These are phyloP conservation scores for Prunus mongolica DNA, from an alignment of 306 rosid species.

Conservation along the genomic window DNA sequence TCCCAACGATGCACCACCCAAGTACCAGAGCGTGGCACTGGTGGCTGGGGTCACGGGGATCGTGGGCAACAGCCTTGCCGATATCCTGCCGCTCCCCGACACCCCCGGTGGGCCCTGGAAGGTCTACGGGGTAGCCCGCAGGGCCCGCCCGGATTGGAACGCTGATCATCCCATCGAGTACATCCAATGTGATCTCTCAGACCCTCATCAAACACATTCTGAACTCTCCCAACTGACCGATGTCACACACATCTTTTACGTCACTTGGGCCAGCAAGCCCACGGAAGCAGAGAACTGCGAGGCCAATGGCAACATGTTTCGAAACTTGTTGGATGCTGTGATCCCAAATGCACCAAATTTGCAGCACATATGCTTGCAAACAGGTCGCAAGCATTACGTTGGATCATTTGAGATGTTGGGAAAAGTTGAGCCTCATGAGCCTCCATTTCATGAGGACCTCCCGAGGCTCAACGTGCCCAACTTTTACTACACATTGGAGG, in stretches of 20 bases:
- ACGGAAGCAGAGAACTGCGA: slow-evolving; percentile 46
- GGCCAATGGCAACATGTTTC: slow-evolving; percentile 46
- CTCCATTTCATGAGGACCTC: slow-evolving; percentile 41
- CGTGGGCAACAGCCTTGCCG: slow-evolving; percentile 56
- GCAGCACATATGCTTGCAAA: slow-evolving; percentile 57
- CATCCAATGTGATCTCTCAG: slow-evolving; percentile 60
- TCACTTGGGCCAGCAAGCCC: slow-evolving; percentile 37
- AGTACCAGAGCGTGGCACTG: slow-evolving; percentile 31
- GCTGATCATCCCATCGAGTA: slow-evolving; percentile 43
- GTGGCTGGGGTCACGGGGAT: slow-evolving; percentile 48
- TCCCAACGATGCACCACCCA: slow-evolving; percentile 5
- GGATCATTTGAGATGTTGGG: slow-evolving; percentile 44
- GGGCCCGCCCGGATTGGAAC: slow-evolving; percentile 52
- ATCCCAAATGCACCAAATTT: slow-evolving; percentile 55
- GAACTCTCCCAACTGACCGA: slow-evolving; percentile 51
- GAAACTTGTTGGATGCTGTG: slow-evolving; percentile 47
- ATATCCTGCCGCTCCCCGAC: slow-evolving; percentile 57
- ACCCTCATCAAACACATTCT: slow-evolving; percentile 34
- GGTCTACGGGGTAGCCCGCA: slow-evolving; percentile 60
- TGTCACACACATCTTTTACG: slow-evolving; percentile 58
- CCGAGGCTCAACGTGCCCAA: slow-evolving; percentile 43
- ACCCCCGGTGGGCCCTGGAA: slow-evolving; percentile 71
- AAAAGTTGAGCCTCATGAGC: slow-evolving; percentile 35
- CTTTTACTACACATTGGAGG: slow-evolving; percentile 49
- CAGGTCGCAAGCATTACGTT: slow-evolving; percentile 44